Evolutionary conservation across 768 basidiomycete genomes (phyloP).

Genomic region (Hygrocybe coccinea): DNA sequence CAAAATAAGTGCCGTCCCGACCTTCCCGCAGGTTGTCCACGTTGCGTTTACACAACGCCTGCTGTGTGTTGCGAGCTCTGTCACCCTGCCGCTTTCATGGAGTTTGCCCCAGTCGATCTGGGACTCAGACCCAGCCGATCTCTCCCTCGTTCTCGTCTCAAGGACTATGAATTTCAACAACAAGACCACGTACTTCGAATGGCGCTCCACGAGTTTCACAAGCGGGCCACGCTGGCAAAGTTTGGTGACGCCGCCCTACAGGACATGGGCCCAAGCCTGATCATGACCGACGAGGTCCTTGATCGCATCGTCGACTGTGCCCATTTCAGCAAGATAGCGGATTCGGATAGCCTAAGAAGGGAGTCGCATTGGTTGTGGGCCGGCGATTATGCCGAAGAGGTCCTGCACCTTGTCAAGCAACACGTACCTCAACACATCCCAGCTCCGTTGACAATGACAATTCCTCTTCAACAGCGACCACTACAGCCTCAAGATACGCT

Average conservation of each 20-base stretch:
- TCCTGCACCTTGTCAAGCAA: background rate
- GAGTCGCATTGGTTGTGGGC: conserved; percentile 22
- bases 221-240: background rate
- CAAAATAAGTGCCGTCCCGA: background rate
- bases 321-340: conserved; percentile 16
- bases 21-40: background rate
- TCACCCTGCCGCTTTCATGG: background rate
- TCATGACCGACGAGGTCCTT: conserved; percentile 19
- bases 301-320: conserved; percentile 27
- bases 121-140: background rate
- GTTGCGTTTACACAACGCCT: background rate
- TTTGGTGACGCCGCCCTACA: background rate
- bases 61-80: background rate
- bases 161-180: background rate
- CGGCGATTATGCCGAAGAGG: conserved; percentile 3
- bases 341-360: conserved; percentile 6
- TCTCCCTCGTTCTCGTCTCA: background rate
- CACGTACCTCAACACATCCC: background rate
- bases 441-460: background rate
- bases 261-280: conserved; percentile 14
- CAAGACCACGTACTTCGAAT: background rate
- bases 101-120: background rate
- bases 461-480: background rate
- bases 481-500: background rate
- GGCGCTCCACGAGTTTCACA: background rate